These are phyloP conservation scores for Populus hybrid DNA, from an alignment of 441 rosid species.

Conservation along the genomic window DNA sequence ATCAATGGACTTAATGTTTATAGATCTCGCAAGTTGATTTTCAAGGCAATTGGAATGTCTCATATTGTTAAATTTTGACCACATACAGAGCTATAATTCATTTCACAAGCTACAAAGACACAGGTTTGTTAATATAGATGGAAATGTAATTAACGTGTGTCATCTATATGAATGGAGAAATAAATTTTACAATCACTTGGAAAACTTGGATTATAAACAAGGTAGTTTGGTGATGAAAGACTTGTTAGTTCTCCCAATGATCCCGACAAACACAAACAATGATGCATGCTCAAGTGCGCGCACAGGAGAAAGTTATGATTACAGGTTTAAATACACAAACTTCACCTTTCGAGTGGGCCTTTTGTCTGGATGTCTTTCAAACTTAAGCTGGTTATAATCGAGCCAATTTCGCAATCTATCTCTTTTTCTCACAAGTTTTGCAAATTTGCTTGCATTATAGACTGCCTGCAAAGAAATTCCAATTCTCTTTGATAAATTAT, in stretches of 20 bases:
- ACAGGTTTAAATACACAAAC: conserved; percentile 9
- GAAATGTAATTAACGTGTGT: background rate
- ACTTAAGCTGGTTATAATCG: conserved; percentile 79
- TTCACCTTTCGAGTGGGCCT: conserved; percentile 72
- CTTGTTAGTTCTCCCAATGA: background rate
- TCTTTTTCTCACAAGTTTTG: conserved; percentile 70
- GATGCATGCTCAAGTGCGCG: background rate
- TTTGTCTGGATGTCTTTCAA: conserved; percentile 77
- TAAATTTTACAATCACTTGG: background rate
- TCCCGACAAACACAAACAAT: background rate
- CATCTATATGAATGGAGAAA: too few relatives aligned
- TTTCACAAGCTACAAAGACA: background rate
- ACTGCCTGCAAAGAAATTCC: conserved; percentile 54
- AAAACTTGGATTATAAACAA: background rate
- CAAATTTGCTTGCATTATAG: conserved; percentile 76
- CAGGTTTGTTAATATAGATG: background rate
- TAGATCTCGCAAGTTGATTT: background rate
- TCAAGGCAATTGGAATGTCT: background rate
- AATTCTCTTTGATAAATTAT: conserved; percentile 7
- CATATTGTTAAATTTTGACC: background rate
- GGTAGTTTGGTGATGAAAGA: background rate
- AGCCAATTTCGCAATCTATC: conserved; percentile 81
- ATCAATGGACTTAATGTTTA: background rate
- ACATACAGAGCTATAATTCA: background rate
- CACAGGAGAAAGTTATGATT: background rate